These are phyloP conservation scores for Flaveria linearis DNA, from an alignment of 129 eudicot genomes.

Conservation along the genomic window DNA sequence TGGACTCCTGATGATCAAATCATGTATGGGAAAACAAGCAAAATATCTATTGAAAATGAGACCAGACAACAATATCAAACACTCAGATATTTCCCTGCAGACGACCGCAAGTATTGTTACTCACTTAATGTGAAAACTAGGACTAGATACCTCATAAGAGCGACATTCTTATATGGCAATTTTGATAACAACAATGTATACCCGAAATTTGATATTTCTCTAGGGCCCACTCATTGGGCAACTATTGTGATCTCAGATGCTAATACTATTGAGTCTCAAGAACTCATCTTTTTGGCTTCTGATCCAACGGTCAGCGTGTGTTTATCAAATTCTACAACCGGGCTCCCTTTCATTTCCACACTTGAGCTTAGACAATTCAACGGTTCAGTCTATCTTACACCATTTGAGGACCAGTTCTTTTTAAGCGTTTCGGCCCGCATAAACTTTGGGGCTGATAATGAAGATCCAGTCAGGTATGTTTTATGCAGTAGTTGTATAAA, in stretches of 20 bases:
- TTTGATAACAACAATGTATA: constrained; percentile 81
- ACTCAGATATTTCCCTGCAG: constrained; percentile 81
- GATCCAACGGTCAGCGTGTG: constrained; percentile 76
- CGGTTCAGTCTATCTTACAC: constrained; percentile 69
- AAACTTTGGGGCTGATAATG: constrained; percentile 86
- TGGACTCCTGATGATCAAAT: constrained; percentile 77
- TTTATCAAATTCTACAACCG: constrained; percentile 94
- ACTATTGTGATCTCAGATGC: constrained; percentile 96
- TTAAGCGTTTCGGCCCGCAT: constrained; percentile 91
- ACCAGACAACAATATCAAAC: constrained; percentile 61
- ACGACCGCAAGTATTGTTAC: constrained; percentile 82
- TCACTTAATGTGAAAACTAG: constrained; percentile 70
- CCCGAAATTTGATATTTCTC: constrained; percentile 89
- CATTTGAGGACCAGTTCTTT: constrained; percentile 67
- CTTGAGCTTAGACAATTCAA: constrained; percentile 92
- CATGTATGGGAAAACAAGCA: constrained; percentile 47
- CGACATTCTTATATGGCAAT: constrained; percentile 87
- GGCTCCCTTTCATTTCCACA: constrained; percentile 88
- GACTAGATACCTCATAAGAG: constrained; percentile 83
- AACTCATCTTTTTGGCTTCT: constrained; percentile 77
- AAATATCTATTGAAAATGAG: constrained; percentile 63
- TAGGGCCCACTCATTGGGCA: constrained; percentile 97
- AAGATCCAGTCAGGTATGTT: constrained; percentile 72
- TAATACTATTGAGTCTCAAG: constrained; percentile 63
- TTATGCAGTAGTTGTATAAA: neutral